Evolutionary conservation across 345 rosid species (phyloP), one percentile per base, ranked within the genome.

Genomic region (Iberis pinnata): DNA sequence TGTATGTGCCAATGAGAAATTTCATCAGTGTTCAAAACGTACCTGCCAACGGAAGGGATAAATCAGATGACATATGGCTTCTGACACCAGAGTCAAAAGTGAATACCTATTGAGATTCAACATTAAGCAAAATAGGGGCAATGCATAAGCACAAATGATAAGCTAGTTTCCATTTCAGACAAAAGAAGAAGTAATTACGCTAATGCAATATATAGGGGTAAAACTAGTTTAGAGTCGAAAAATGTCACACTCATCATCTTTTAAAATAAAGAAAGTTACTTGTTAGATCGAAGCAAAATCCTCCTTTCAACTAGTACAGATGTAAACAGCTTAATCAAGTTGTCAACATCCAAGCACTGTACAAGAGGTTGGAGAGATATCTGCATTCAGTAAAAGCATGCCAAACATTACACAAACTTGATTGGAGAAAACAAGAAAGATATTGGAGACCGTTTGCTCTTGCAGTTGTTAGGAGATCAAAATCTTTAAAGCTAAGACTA

Each of bases 11-110:
- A 12, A 35, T 60, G 6, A 60, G 31, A 47, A 22, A 42, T 42
- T n/a, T 67, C 53, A 40, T 54, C 40, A 60, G 15, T 36, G 53
- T 49, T 11, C 7, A 62, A 35, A 53, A 42, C 53, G 55, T 68
- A 93, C 99, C 92, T 81, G 97, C 99, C 99, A 93, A 69, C 92
- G 75, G 66, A 93, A 86, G 54, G 99, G 99, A 77, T 78, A 93
- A 56, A 93, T 88, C 62, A 93, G 74, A 80, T 93, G 99, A 67
- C 95, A 88, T 73, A 93, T 80, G 63, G 97, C 88, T 75, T 93
- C 97, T 46, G 97, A 79, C 14, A 72, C 95, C 32, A 92, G 76
- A 52, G 94, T 92, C 72, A 92, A 67, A 69, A 92, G 86, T 24
- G 97, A 92, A 60, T 85, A 92, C 84, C 99, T 92, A 73, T 54